phyloP scores from a whole-genome alignment of 306 rosid genomes.

The Boehmeria nivea region DNA sequence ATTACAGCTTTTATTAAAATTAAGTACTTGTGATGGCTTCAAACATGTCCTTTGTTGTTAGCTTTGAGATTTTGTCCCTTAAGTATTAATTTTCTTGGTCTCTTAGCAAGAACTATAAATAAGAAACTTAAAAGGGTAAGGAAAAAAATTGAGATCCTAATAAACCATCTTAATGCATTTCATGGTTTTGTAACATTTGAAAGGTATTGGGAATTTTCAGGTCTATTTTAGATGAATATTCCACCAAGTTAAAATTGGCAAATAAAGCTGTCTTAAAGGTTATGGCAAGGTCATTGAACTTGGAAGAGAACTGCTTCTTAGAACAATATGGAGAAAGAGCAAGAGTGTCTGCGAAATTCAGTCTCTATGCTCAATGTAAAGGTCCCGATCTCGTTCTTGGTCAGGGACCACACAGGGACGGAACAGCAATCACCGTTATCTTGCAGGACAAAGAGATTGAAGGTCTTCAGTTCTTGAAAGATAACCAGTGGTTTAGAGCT shows the following conservation, averaged over 20 bases:
- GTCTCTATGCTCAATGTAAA: constrained; percentile 8
- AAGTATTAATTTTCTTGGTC: too few species aligned
- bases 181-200: too few species aligned
- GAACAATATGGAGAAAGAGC: constrained; percentile 43
- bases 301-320: constrained; percentile 55
- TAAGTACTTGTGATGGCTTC: too few species aligned
- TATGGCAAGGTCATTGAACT: constrained; percentile 62
- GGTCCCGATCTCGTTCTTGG: constrained; percentile 16
- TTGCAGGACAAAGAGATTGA: constrained; percentile 41
- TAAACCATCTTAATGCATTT: too few species aligned
- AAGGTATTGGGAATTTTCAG: constrained; percentile 25
- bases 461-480: constrained; percentile 74
- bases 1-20: too few species aligned
- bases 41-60: too few species aligned
- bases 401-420: constrained; percentile 13
- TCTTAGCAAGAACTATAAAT: too few species aligned
- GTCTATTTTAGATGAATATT: constrained; percentile 44
- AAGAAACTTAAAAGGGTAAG: too few species aligned
- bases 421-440: constrained; percentile 13
- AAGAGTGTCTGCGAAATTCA: constrained; percentile 9
- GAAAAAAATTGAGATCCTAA: too few species aligned
- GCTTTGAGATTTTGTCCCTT: too few species aligned
- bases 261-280: constrained; percentile 47
- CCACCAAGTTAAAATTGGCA: constrained; percentile 27
- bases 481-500: constrained; percentile 56